Base-by-base conservation (phyloP, 305 asterid species). In the Vinca major region DNA sequence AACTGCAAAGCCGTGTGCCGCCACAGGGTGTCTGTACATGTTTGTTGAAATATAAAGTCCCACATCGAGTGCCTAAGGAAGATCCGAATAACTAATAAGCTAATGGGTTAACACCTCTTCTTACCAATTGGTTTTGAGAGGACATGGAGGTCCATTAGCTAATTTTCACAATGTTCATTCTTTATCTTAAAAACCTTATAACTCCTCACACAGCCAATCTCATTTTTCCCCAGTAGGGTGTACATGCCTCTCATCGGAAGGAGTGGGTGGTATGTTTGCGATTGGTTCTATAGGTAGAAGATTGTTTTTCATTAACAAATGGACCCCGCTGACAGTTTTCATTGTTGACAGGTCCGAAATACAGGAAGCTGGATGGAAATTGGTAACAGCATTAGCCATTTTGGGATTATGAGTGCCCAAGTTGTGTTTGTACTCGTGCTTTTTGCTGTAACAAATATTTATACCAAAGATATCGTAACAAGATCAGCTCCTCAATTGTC, bases 311-410 rank as follows among this genome's bases (percentile, higher is more conserved):
- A 10, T 56, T 20, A 39, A 47, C 50, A 12, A 55, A 53, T 57
- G 19, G 62, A 4, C 6, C 16, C 39, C 8, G 12, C 17, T 16
- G 49, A 17, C 47, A 50, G 43, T 62, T 67, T 45, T 40, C 57
- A 50, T 67, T 52, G 58, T 43, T 71, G 45, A 71, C 84, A 92
- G 97, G 98, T 89, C 50, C 84, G 69, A 62, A 93, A 93, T 66
- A 90, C 91, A 3, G 98, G 98, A 71, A 90, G 98, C 82, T 93
- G 97, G 98, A 93, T 93, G 97, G 98, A 93, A 79, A 93, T 93
- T 20, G 98, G 98, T 1, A 93, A 93, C 89, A 90, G 88, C 86
- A 93, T 93, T 3, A 93, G 98, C 84, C 97, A 93, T 84, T 93
- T 90, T n/a, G 97, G 98, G 11, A 93, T 89, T 62, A 89, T 93